Evolutionary conservation across 139 green algal species (phyloP), one percentile per base, ranked within the genome.

Genomic region (Asterochloris erici): DNA sequence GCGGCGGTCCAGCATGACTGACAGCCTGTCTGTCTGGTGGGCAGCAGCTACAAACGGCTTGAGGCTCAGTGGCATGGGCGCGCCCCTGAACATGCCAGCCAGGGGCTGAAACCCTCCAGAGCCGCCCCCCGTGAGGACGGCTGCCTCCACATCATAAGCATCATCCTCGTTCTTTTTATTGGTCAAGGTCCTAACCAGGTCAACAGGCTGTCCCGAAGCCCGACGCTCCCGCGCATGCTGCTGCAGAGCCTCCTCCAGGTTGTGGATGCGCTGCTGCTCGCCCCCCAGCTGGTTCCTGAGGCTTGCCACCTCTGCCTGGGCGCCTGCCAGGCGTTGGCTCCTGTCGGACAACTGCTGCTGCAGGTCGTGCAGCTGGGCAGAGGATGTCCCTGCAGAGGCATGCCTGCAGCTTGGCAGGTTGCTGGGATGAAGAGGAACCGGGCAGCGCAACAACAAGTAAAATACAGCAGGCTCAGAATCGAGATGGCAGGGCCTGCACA

Each of bases 111-210:
- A 91, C 28, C 86, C 82, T 27, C 78, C 69, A 14, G 77, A 81
- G 63, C 77, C 29, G 12, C 74, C 64, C 16, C 88, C 88, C 26
- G 87, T 85, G 14, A 91, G 69, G 13, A 85, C 84, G 12, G 88
- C 88, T 13, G 88, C 82, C 78, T 92, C 88, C 61, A 92, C 74
- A 27, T 92, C 88, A 77, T 77, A 86, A 13, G 29, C 80, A 68
- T 83, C 79, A 70, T 92, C 88, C 74, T 92, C 86, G 38, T 91
- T 78, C 77, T 92, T 92, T 77, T 91, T 91, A 73, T 87, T 84
- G 38, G 69, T 83, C 60, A 71, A 71, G 66, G 66, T 71, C 21
- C 21, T 71, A 9, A 71, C 21, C 17, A 24, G 17, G 66, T 24
- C 78, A 27, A 6, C 12, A 10, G 17, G 27, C 63, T 54, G 38